These are phyloP conservation scores for Neurospora crassa DNA, from an alignment of 2,329 filamentous ascomycete species.

Conservation along the genomic window DNA sequence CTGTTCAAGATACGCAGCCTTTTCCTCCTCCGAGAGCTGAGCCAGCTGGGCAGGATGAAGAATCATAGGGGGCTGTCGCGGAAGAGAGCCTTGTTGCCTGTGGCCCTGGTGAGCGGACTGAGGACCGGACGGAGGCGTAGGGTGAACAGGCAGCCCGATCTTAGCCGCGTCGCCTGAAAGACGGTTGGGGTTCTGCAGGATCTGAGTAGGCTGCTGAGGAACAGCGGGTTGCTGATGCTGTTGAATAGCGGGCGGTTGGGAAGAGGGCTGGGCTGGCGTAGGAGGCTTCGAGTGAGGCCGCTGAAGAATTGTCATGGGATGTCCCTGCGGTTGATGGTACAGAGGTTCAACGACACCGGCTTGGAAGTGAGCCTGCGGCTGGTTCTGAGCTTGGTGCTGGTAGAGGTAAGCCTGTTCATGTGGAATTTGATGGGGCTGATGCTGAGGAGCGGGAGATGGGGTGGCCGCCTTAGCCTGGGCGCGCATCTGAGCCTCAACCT, in stretches of 20 bases:
- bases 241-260: constrained; percentile 20
- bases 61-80: constrained; percentile 39
- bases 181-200: constrained; percentile 70
- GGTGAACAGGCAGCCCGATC: constrained; percentile 23
- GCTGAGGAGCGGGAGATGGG: constrained; percentile 23
- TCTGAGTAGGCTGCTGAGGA: constrained; percentile 57
- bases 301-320: constrained; percentile 47
- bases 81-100: constrained; percentile 45
- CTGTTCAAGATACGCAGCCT: constrained; percentile 73
- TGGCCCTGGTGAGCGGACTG: constrained; percentile 24
- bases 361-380: constrained; percentile 12
- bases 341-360: constrained; percentile 14
- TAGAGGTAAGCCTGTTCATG: constrained; percentile 17
- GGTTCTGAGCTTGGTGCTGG: constrained; percentile 13
- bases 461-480: constrained; percentile 46
- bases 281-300: constrained; percentile 37
- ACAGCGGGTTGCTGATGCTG: constrained; percentile 22
- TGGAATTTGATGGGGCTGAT: constrained; percentile 21
- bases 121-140: constrained; percentile 19
- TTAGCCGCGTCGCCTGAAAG: constrained; percentile 38
- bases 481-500: constrained; percentile 91
- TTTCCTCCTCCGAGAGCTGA: constrained; percentile 74
- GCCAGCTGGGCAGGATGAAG: constrained; percentile 65
- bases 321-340: constrained; percentile 29
- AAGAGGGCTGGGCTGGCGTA: constrained; percentile 24